phyloP scores from a whole-genome alignment of 768 basidiomycete genomes.

The Auricularia auricula-judae region DNA sequence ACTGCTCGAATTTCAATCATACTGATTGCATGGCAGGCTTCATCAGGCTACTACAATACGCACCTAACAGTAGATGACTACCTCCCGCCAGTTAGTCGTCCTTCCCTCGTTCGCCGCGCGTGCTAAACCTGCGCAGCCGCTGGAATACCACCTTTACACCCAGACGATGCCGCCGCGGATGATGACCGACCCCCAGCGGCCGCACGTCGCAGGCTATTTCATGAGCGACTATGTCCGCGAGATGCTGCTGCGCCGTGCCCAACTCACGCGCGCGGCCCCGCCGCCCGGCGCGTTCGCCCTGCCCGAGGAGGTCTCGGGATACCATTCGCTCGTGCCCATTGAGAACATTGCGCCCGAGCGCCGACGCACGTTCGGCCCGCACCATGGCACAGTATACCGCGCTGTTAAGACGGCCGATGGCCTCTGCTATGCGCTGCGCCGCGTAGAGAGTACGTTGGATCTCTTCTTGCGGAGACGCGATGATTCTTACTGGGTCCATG shows the following conservation, averaged over 20 bases:
- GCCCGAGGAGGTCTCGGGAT: conserved; percentile 83
- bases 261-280: conserved; percentile 26
- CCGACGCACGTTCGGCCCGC: conserved; percentile 68
- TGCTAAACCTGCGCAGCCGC: conserved; percentile 28
- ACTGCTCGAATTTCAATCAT: no score
- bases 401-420: conserved; percentile 74
- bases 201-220: conserved; percentile 49
- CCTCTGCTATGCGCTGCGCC: conserved; percentile 58
- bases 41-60: no score
- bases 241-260: conserved; percentile 41
- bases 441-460: conserved; percentile 68
- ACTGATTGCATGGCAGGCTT: no score
- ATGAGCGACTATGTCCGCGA: conserved; percentile 69
- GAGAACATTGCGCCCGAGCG: conserved; percentile 44
- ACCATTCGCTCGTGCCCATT: conserved; percentile 76
- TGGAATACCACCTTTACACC: conserved; percentile 91
- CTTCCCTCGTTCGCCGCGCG: no score
- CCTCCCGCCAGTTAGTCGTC: no score
- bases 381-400: conserved; percentile 76
- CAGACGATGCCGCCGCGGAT: conserved; percentile 40
- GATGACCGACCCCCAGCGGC: conserved; percentile 30
- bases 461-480: no score
- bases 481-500: conserved; percentile 1
- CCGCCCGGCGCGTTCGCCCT: conserved; percentile 39
- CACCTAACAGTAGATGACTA: no score